Evolutionary conservation across 1,284 basidiomycete species (phyloP).

Genomic region (Ganoderma meredithae): DNA sequence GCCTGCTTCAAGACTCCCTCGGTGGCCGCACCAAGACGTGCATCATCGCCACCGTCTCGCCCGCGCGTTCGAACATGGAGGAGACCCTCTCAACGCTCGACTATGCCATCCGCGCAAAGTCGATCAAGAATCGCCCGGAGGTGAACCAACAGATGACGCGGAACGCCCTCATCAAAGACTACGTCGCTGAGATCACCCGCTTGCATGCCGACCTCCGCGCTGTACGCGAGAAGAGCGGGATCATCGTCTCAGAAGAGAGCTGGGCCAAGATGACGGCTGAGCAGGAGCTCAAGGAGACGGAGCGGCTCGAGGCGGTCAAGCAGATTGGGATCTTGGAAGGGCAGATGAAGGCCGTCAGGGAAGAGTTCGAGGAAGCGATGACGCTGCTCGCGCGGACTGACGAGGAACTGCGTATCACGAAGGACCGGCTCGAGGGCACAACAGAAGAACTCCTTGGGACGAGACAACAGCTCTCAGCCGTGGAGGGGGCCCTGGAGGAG

Average conservation of each 20-base stretch:
- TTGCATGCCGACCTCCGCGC: slow-evolving; percentile 92
- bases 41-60: slow-evolving; percentile 96
- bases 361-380: slow-evolving; percentile 92
- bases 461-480: slow-evolving; percentile 61
- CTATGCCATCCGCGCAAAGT: slow-evolving; percentile 96
- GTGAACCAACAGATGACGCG: slow-evolving; percentile 95
- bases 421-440: slow-evolving; percentile 63
- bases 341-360: slow-evolving; percentile 80
- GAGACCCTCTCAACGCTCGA: slow-evolving; percentile 98
- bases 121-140: slow-evolving; percentile 96
- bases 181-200: slow-evolving; percentile 94
- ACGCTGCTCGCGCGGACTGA: slow-evolving; percentile 77
- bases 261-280: slow-evolving; percentile 87
- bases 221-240: slow-evolving; percentile 93
- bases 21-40: slow-evolving; percentile 99
- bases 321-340: slow-evolving; percentile 85
- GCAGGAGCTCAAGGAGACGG: slow-evolving; percentile 78
- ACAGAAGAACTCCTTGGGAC: slow-evolving; percentile 61
- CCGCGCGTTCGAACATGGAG: slow-evolving; percentile 92
- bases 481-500: slow-evolving; percentile 72
- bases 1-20: slow-evolving; percentile 97
- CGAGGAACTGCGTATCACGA: slow-evolving; percentile 75
- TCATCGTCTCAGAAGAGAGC: slow-evolving; percentile 89
- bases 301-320: slow-evolving; percentile 82
- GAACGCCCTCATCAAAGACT: slow-evolving; percentile 93